Percentiles rank a stretch among this genome's conserved stretches.
These are phyloP conservation scores for Naumovozyma baii DNA, from an alignment of 805 yeast genomes.

Conservation along the genomic window DNA sequence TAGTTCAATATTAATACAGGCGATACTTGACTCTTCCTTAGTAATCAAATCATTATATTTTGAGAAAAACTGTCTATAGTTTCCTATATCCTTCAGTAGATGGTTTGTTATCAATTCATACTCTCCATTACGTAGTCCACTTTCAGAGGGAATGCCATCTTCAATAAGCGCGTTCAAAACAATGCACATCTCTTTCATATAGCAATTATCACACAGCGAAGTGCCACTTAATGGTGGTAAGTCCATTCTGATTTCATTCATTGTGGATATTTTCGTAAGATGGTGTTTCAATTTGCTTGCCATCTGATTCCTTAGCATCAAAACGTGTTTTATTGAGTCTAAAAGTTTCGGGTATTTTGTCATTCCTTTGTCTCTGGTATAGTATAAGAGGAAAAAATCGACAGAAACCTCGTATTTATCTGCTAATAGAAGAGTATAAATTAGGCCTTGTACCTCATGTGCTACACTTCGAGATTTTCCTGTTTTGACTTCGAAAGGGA, in stretches of 20 bases:
- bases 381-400: conserved; percentile 57
- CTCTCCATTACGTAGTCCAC: conserved; percentile 42
- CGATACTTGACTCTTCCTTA: conserved; percentile 57
- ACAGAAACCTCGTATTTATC: conserved; percentile 72
- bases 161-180: conserved; percentile 50
- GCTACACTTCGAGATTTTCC: conserved; percentile 53
- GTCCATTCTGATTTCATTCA: conserved; percentile 18
- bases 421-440: conserved; percentile 67
- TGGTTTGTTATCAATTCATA: conserved; percentile 45
- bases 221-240: conserved; percentile 47
- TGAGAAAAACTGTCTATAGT: conserved; percentile 46
- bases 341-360: conserved; percentile 43
- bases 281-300: conserved; percentile 48
- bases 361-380: conserved; percentile 53
- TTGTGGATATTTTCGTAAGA: conserved; percentile 10
- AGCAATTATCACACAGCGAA: conserved; percentile 55
- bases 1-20: conserved; percentile 47
- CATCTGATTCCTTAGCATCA: conserved; percentile 63
- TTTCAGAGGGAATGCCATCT: conserved; percentile 42
- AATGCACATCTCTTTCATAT: conserved; percentile 51
- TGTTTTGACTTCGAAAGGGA: conserved; percentile 86
- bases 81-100: conserved; percentile 28
- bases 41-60: conserved; percentile 69
- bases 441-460: conserved; percentile 79
- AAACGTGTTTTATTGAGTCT: conserved; percentile 54